Conservation (phyloP, 2,329 filamentous ascomycete genomes). For the Colletotrichum sp. region DNA sequence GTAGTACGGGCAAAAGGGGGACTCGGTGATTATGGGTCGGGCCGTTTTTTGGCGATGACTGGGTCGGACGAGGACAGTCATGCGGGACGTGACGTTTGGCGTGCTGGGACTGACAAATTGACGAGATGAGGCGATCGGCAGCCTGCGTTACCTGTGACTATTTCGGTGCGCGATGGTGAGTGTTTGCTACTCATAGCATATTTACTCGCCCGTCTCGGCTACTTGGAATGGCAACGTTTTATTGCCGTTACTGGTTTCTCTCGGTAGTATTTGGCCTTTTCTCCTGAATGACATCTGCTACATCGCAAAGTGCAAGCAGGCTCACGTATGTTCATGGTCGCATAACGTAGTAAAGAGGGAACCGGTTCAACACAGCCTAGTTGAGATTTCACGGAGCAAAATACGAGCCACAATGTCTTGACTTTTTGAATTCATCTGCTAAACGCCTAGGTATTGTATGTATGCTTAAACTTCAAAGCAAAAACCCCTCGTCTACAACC, state of each 20-base stretch:
- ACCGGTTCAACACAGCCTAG: not conserved
- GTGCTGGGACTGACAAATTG: not conserved
- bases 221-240: not conserved
- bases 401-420: not conserved
- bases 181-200: not conserved
- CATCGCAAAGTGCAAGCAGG: not conserved
- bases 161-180: not conserved
- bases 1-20: not conserved
- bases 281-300: not conserved
- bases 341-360: not conserved
- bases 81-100: not conserved
- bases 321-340: not conserved
- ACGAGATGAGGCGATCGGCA: not conserved
- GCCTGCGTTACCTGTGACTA: not conserved
- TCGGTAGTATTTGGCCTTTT: not conserved
- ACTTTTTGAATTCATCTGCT: not conserved
- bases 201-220: not conserved
- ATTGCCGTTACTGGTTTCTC: not conserved
- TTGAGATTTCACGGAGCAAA: not conserved
- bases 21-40: not conserved
- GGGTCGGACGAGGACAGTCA: not conserved
- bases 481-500: not conserved
- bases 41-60: not conserved
- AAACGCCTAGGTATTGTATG: slow-evolving; percentile 8
- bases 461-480: slow-evolving; percentile 2